Percentiles rank a stretch among this genome's conserved stretches.
Conservation (phyloP, 2,329 filamentous ascomycete species). For the Calycina herbarum region DNA sequence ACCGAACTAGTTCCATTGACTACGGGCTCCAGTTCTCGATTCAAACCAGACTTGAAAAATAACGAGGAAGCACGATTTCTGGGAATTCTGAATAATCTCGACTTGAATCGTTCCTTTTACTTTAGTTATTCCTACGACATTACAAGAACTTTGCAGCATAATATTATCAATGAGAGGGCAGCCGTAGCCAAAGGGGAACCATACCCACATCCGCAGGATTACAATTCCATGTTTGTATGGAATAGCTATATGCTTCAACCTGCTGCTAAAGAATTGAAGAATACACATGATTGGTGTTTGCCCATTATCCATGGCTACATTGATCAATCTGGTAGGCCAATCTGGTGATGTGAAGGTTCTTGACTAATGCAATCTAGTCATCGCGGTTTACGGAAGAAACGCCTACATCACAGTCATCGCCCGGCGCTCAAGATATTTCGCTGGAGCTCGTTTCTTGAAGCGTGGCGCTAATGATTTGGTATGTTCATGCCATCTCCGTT, state of each 20-base stretch:
- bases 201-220: constrained; percentile 61
- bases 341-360: neutral
- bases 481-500: constrained; percentile 22
- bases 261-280: constrained; percentile 66
- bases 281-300: constrained; percentile 92
- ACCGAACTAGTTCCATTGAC: constrained; percentile 90
- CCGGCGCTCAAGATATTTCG: constrained; percentile 86
- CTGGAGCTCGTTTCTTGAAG: constrained; percentile 91
- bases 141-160: constrained; percentile 87
- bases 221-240: constrained; percentile 98
- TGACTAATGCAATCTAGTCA: constrained; percentile 45
- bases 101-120: constrained; percentile 90
- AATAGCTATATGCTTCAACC: constrained; percentile 86
- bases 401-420: constrained; percentile 95
- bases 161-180: constrained; percentile 78
- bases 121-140: constrained; percentile 99
- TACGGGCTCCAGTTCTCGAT: constrained; percentile 63
- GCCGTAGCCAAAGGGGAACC: constrained; percentile 65
- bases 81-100: constrained; percentile 84
- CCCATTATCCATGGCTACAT: constrained; percentile 96
- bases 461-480: constrained; percentile 86
- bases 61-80: constrained; percentile 89
- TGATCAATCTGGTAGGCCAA: constrained; percentile 69
- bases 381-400: constrained; percentile 82
- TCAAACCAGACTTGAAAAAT: constrained; percentile 75